These are phyloP conservation scores for Ceratocystis alfenasii DNA, from an alignment of 2,329 filamentous ascomycete species.

Conservation along the genomic window DNA sequence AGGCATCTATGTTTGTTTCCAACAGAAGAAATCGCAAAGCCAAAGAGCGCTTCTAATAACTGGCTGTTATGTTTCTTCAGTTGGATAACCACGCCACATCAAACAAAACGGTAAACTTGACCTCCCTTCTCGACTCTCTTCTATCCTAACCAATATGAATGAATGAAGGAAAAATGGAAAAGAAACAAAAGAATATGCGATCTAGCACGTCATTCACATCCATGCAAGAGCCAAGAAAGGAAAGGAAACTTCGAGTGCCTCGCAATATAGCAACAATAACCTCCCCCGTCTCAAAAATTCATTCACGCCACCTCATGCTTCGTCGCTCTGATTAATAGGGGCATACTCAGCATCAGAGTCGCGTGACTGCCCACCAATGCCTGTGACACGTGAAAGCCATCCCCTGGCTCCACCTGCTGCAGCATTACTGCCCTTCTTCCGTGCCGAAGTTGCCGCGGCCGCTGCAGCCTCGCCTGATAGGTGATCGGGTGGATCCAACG, in stretches of 20 bases:
- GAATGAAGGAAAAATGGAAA: background rate
- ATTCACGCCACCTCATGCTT: conserved; percentile 22
- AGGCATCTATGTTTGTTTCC: background rate
- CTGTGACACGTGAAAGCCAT: conserved; percentile 37
- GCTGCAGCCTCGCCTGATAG: conserved; percentile 28
- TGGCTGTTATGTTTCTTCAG: conserved; percentile 3
- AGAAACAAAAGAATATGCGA: background rate
- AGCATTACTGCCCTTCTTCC: background rate
- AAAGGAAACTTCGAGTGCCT: background rate
- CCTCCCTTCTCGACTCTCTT: background rate
- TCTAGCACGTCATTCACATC: background rate
- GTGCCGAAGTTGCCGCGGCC: background rate
- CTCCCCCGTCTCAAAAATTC: background rate
- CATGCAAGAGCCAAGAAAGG: background rate
- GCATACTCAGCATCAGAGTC: conserved; percentile 31
- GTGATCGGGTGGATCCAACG: conserved; percentile 59
- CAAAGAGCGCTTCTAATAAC: conserved; percentile 7
- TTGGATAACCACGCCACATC: background rate
- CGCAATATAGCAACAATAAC: background rate
- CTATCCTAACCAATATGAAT: background rate
- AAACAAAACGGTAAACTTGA: background rate
- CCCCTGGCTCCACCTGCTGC: conserved; percentile 29
- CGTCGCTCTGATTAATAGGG: conserved; percentile 34
- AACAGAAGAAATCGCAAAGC: conserved; percentile 7
- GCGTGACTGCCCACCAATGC: conserved; percentile 30